Percentiles rank a stretch among this genome's conserved stretches.
These are phyloP conservation scores for Saturnispora sanitii DNA, from an alignment of 805 yeast genomes.

Conservation along the genomic window DNA sequence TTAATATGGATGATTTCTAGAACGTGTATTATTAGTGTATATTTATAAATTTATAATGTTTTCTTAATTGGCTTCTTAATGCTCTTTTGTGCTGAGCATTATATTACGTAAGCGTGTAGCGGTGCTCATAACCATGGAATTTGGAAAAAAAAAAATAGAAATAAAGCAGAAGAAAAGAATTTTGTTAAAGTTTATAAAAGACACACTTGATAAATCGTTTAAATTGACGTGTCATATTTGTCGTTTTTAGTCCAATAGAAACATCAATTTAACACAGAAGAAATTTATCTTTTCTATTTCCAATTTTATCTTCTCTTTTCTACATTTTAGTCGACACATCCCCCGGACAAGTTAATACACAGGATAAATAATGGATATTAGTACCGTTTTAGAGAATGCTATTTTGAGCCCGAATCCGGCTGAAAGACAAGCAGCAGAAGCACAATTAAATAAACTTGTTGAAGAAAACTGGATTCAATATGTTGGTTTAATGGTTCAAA, in stretches of 20 bases:
- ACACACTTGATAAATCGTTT: neutral
- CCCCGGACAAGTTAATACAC: neutral
- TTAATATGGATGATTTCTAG: conserved; percentile 2
- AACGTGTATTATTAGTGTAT: neutral
- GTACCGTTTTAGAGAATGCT: conserved; percentile 68
- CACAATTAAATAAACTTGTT: conserved; percentile 61
- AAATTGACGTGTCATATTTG: conserved; percentile 3
- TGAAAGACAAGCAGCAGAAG: conserved; percentile 69
- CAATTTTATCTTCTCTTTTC: neutral
- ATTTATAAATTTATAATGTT: no score
- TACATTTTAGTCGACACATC: neutral
- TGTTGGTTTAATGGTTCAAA: conserved; percentile 57
- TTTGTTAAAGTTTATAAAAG: neutral
- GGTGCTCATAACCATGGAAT: conserved; percentile 5
- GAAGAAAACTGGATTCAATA: conserved; percentile 69
- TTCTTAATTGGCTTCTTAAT: no score
- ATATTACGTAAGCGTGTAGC: conserved; percentile 2
- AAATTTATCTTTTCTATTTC: neutral
- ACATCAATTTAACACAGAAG: neutral
- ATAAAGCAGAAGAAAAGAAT: neutral
- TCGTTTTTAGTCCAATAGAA: neutral
- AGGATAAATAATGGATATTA: conserved; percentile 44
- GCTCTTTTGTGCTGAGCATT: conserved; percentile 2
- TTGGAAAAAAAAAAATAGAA: neutral
- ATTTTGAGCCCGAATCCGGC: conserved; percentile 57